Conservation (phyloP, 148 eudicot species). For the Dysphania ambrosioides region DNA sequence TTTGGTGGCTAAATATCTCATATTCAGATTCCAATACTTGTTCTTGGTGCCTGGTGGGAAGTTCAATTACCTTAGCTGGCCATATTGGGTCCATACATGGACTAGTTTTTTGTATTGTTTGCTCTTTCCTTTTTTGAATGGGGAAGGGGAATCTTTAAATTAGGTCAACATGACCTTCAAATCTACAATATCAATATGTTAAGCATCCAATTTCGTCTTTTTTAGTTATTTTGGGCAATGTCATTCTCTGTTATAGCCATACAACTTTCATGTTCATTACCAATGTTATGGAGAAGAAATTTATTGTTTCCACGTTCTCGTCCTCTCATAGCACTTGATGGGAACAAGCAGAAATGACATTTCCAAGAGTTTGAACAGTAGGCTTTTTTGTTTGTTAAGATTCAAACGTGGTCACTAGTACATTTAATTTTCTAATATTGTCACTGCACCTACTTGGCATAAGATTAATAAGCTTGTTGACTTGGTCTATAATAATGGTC, state of each 20-base stretch:
- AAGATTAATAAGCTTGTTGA: not conserved
- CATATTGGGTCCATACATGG: constrained; percentile 4
- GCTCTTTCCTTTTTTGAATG: not conserved
- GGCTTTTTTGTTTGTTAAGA: not conserved
- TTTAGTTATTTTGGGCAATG: not conserved
- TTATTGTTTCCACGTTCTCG: constrained; percentile 13
- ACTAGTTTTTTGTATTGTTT: not conserved
- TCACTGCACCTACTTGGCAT: constrained; percentile 3
- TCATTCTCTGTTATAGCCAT: not conserved
- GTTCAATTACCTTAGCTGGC: constrained; percentile 5
- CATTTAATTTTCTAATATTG: too few species aligned
- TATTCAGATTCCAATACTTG: constrained; percentile 2
- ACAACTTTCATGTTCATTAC: constrained; percentile 1
- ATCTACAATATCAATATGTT: constrained; percentile 6
- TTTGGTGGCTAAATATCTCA: not conserved
- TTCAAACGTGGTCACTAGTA: too few species aligned
- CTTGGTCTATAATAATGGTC: not conserved
- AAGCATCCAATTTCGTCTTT: constrained; percentile 14
- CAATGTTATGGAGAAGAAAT: not conserved
- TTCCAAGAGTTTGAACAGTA: not conserved
- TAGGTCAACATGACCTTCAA: not conserved
- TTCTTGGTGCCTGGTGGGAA: constrained; percentile 9
- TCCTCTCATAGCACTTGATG: not conserved
- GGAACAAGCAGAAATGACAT: not conserved
- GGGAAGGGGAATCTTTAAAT: not conserved